Conservation (phyloP, 2,329 filamentous ascomycete genomes). For the Cadophora malorum region DNA sequence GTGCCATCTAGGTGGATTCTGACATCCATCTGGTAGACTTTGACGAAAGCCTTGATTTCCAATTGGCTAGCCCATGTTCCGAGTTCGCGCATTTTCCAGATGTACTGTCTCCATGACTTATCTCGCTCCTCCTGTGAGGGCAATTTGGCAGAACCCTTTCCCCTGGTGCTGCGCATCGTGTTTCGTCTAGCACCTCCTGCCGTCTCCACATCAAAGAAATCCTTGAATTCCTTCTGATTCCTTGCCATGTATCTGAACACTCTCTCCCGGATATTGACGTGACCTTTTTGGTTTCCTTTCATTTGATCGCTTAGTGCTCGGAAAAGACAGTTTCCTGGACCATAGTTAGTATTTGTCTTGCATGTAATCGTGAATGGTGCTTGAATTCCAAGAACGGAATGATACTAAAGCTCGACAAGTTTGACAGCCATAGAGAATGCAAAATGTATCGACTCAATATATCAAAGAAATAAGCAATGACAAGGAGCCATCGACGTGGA, state of each 20-base stretch:
- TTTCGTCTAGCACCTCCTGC: constrained; percentile 62
- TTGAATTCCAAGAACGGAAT: no score
- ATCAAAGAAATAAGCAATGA: no score
- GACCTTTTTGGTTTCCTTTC: constrained; percentile 63
- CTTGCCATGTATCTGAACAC: constrained; percentile 68
- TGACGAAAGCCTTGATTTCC: constrained; percentile 70
- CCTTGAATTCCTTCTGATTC: constrained; percentile 66
- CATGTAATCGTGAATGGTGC: not conserved
- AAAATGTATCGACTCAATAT: no score
- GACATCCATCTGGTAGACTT: constrained; percentile 66
- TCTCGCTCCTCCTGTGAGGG: constrained; percentile 61
- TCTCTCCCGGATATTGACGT: constrained; percentile 61
- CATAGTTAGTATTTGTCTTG: constrained; percentile 36
- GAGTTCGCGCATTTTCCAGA: constrained; percentile 63
- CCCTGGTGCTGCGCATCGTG: constrained; percentile 55
- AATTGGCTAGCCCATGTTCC: constrained; percentile 71
- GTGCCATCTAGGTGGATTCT: constrained; percentile 56
- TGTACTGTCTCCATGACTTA: constrained; percentile 58
- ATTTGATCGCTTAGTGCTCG: constrained; percentile 72
- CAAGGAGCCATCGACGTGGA: not conserved
- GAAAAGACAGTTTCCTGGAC: constrained; percentile 71
- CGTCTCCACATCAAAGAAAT: constrained; percentile 63
- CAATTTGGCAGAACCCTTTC: constrained; percentile 41
- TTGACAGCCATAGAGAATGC: no score
- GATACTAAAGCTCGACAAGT: not conserved